A percentile compares a stretch with the other conserved stretches of the same genome.
Evolutionary conservation across 352 stramenopile species (phyloP).

Genomic region (Phytophthora pinifolia): DNA sequence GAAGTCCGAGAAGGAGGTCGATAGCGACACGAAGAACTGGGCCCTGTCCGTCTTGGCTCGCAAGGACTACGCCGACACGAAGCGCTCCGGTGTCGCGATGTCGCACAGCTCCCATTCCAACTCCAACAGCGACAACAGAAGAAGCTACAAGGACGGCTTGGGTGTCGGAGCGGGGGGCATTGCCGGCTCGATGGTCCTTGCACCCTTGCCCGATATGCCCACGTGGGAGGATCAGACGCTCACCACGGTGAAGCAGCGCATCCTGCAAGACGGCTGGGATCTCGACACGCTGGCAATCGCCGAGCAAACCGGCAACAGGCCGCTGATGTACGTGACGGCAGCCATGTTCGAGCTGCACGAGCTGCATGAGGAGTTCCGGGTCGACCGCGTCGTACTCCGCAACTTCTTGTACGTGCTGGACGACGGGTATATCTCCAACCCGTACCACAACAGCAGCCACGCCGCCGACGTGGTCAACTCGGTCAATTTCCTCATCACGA

Average conservation of each 20-base stretch:
- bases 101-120: slow-evolving; percentile 76
- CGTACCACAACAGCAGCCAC: slow-evolving; percentile 82
- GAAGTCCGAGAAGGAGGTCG: slow-evolving; percentile 77
- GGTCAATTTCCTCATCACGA: slow-evolving; percentile 79
- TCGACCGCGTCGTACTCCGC: slow-evolving; percentile 69
- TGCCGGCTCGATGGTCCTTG: slow-evolving; percentile 25
- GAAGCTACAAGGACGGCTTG: slow-evolving; percentile 58
- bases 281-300: slow-evolving; percentile 72
- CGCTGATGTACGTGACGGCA: slow-evolving; percentile 80
- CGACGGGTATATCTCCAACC: slow-evolving; percentile 72
- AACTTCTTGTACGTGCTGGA: slow-evolving; percentile 83
- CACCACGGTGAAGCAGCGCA: slow-evolving; percentile 43
- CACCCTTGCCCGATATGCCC: slow-evolving; percentile 55
- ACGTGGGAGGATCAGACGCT: slow-evolving; percentile 58
- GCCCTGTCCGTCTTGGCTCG: slow-evolving; percentile 69
- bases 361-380: slow-evolving; percentile 72
- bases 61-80: slow-evolving; percentile 70
- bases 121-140: slow-evolving; percentile 63
- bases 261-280: slow-evolving; percentile 73
- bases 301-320: slow-evolving; percentile 58
- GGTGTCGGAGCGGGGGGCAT: slow-evolving; percentile 24
- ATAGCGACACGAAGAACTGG: slow-evolving; percentile 85
- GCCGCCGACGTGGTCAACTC: slow-evolving; percentile 83
- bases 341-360: slow-evolving; percentile 82
- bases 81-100: slow-evolving; percentile 49